Base-by-base conservation (phyloP, 306 rosid species). In the Lagenaria siceraria region DNA sequence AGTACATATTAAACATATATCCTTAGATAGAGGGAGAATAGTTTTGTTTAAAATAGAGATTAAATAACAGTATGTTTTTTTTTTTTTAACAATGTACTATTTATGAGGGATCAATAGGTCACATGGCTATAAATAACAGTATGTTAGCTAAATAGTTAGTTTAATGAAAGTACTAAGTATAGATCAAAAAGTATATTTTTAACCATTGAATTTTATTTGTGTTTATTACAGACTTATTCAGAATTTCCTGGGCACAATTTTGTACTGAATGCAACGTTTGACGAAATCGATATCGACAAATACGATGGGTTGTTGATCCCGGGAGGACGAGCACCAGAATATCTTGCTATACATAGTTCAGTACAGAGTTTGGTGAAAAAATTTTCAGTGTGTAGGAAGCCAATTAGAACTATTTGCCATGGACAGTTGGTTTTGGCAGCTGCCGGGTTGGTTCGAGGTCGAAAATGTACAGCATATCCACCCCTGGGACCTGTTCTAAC, bases 321-420 rank as follows among this genome's bases (percentile, higher is more conserved):
- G 0, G 97, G 98, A 64, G 98, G 96, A 61, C 87, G 97, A 78
- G 92, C 98, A n/a, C 96, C 98, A 2, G 98, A 95, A 76, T 89
- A 92, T 84, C 96, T 92, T 27, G 93, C 96, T 77, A 48, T 83
- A 56, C 62, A 85, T 80, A 84, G 86, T 36, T 48, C 79, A 12
- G 97, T 89, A 60, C 49, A 83, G 40, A 87, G 83, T 3, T 80
- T 92, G 85, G 95, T 84, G 74, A 51, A 78, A 43, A 81, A 85
- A 64, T 87, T 95, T 80, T 72, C 86, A 8, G 70, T 63, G 43
- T 81, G 89, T 19, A 81, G 85, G 63, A 90, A 92, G 87, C 81
- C 85, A 62, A 81, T 95, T 82, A 92, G 96, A 73, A 59, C 88
- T 29, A 77, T 89, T 81, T 95, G 98, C 88, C 97, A 95, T 76